phyloP scores from a whole-genome alignment of 139 green algal species.

The Eudorina sp. region DNA sequence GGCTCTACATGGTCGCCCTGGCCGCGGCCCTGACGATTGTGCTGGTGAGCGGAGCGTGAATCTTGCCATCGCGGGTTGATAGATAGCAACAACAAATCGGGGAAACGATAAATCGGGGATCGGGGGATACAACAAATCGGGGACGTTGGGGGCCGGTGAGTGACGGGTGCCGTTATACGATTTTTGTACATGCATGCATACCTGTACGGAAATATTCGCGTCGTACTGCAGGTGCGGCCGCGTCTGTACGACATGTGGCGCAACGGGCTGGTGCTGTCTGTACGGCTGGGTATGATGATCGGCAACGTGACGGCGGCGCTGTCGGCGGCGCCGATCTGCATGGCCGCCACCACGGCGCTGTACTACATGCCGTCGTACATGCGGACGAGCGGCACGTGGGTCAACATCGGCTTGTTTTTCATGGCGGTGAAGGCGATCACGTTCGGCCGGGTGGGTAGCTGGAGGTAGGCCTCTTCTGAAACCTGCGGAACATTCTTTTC shows the following conservation, averaged over 20 bases:
- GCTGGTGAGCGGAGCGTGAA: not conserved
- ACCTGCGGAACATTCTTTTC: too few relatives aligned
- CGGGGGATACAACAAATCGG: too few relatives aligned
- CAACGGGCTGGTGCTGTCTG: not conserved
- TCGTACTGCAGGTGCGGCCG: not conserved
- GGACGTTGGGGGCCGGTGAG: too few relatives aligned
- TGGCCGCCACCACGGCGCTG: slow-evolving; percentile 18
- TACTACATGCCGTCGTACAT: slow-evolving; percentile 35
- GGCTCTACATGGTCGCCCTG: not conserved
- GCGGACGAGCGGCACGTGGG: not conserved
- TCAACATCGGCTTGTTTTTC: not conserved
- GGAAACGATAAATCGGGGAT: too few relatives aligned
- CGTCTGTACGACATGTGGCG: not conserved
- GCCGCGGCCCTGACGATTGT: not conserved
- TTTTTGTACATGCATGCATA: too few relatives aligned
- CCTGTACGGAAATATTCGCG: too few relatives aligned
- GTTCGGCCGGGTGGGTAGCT: not conserved
- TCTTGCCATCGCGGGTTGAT: too few relatives aligned
- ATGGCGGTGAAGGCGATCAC: not conserved
- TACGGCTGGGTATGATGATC: slow-evolving; percentile 11
- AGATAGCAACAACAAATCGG: too few relatives aligned
- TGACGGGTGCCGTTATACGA: too few relatives aligned
- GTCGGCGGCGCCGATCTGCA: not conserved
- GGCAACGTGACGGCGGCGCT: slow-evolving; percentile 1
- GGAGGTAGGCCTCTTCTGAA: too few relatives aligned